A percentile compares a stretch with the other conserved stretches of the same genome.
These are phyloP conservation scores for Aspergillus incahuasiensis DNA, from an alignment of 495 filamentous ascomycete species.

Conservation along the genomic window DNA sequence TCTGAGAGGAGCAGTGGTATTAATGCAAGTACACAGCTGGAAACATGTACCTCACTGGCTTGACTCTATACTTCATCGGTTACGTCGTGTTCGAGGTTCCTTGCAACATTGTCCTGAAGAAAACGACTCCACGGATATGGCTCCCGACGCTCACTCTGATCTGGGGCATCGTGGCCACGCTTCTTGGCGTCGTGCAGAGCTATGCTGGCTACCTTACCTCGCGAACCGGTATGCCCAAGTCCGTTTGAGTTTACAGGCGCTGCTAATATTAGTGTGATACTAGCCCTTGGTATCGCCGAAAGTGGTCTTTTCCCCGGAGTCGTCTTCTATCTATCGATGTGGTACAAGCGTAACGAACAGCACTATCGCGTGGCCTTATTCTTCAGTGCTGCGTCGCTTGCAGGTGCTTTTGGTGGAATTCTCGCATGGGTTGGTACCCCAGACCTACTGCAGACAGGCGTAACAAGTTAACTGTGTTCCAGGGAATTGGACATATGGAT, in stretches of 20 bases:
- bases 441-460: neutral
- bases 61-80: constrained; percentile 72
- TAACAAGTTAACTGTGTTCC: constrained; percentile 1
- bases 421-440: constrained; percentile 52
- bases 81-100: constrained; percentile 71
- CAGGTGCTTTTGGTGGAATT: constrained; percentile 76
- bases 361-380: constrained; percentile 73
- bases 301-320: constrained; percentile 69
- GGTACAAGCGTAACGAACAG: constrained; percentile 70
- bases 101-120: constrained; percentile 69
- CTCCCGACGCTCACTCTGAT: constrained; percentile 49
- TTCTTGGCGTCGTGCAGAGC: constrained; percentile 66
- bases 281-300: constrained; percentile 38
- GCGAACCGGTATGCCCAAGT: constrained; percentile 36
- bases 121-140: constrained; percentile 62
- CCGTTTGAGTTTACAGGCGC: neutral
- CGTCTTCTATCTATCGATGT: constrained; percentile 81
- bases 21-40: constrained; percentile 37
- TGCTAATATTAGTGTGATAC: neutral
- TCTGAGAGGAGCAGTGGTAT: neutral
- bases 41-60: constrained; percentile 65
- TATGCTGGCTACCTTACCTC: constrained; percentile 59
- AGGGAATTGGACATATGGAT: constrained; percentile 55
- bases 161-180: constrained; percentile 64
- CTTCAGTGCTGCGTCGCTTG: constrained; percentile 67